Conservation (phyloP, 106 monocot species). For the Dioscorea dumetorum region DNA sequence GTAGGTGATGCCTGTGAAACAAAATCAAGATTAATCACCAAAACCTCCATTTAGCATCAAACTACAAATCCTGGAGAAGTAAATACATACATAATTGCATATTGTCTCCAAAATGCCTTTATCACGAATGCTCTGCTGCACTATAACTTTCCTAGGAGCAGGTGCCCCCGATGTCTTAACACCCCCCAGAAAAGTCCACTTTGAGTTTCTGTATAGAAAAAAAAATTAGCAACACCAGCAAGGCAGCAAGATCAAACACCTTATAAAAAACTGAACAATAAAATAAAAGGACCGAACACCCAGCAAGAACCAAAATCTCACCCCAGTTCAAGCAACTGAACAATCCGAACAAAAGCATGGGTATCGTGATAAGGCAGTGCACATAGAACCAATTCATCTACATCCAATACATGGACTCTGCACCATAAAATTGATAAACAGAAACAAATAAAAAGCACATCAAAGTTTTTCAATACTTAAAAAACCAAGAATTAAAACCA, state of each 20-base stretch:
- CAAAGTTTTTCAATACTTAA: background rate
- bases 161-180: conserved; percentile 76
- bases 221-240: background rate
- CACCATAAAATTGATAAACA: conserved; percentile 2
- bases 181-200: conserved; percentile 86
- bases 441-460: background rate
- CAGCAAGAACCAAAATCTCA: conserved; percentile 20
- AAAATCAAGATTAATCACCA: background rate
- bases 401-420: conserved; percentile 80
- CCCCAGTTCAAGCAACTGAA: conserved; percentile 78
- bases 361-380: conserved; percentile 88
- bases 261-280: background rate
- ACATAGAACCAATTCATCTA: conserved; percentile 71
- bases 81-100: conserved; percentile 70
- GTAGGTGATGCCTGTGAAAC: conserved; percentile 52
- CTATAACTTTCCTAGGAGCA: conserved; percentile 70
- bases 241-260: background rate
- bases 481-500: background rate
- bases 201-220: conserved; percentile 41
- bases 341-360: conserved; percentile 63
- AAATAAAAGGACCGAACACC: background rate
- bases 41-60: background rate
- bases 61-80: background rate
- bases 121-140: conserved; percentile 88
- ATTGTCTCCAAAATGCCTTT: conserved; percentile 73